Evolutionary conservation across 306 rosid genomes (phyloP).

Genomic region (Hippophae gyantsensis): DNA sequence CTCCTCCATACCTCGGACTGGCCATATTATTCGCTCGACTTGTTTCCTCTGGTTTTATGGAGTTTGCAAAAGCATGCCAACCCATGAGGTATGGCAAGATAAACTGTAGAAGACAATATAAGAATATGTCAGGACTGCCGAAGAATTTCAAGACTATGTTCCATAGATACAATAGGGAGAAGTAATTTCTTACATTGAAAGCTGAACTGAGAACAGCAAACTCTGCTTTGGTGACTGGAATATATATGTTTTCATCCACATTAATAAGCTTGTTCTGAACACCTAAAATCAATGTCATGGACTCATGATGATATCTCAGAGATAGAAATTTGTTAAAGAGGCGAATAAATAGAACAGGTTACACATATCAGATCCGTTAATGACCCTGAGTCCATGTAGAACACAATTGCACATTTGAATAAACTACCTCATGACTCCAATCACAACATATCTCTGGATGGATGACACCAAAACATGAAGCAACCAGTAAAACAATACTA

Average conservation of each 20-base stretch:
- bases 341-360: not conserved
- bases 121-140: conserved; percentile 1
- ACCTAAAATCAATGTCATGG: conserved; percentile 34
- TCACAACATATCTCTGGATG: not conserved
- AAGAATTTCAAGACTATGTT: not conserved
- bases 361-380: not conserved
- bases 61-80: conserved; percentile 75
- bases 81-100: conserved; percentile 74
- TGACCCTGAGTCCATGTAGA: not conserved
- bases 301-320: conserved; percentile 5
- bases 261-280: conserved; percentile 79
- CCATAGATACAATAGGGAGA: not conserved
- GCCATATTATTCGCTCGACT: conserved; percentile 29
- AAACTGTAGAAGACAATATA: conserved; percentile 37
- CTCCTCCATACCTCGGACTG: conserved; percentile 61
- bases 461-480: not conserved
- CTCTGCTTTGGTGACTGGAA: conserved; percentile 82
- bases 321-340: not conserved
- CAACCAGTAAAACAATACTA: not conserved
- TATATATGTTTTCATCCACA: conserved; percentile 56
- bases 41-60: conserved; percentile 49
- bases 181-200: conserved; percentile 54
- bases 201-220: conserved; percentile 59
- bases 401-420: conserved; percentile 9
- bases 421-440: not conserved